phyloP scores from a whole-genome alignment of 345 rosid genomes.

The Syzygium oleosum region DNA sequence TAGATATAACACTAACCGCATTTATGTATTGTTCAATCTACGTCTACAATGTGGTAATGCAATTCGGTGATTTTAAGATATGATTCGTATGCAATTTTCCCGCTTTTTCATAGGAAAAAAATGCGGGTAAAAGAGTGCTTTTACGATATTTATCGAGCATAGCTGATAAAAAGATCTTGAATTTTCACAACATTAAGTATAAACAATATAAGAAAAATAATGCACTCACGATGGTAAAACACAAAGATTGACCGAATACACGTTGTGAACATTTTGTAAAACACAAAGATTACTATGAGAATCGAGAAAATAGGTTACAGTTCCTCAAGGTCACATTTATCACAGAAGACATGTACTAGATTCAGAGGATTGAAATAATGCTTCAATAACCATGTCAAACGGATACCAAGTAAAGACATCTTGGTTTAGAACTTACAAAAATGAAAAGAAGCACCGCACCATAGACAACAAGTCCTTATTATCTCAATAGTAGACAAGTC shows the following conservation, averaged over 20 bases:
- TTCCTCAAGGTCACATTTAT: not conserved
- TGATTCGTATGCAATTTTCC: not conserved
- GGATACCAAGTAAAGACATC: not conserved
- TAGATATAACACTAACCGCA: not conserved
- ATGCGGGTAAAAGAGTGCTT: not conserved
- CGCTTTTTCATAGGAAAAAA: not conserved
- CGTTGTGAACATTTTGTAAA: not conserved
- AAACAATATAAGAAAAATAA: not conserved
- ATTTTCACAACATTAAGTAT: not conserved
- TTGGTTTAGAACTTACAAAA: not conserved
- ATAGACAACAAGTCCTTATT: not conserved
- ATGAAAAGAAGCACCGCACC: not conserved
- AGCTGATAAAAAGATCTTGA: not conserved
- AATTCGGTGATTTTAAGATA: not conserved
- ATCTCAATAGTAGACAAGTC: not conserved
- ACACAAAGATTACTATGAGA: not conserved
- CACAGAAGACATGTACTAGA: not conserved
- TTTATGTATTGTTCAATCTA: not conserved
- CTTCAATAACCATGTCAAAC: not conserved
- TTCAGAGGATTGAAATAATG: not conserved
- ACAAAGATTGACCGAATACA: slow-evolving; percentile 15
- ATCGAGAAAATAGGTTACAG: not conserved
- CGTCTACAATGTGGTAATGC: not conserved
- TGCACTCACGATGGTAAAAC: slow-evolving; percentile 16
- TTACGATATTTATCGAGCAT: not conserved